These are phyloP conservation scores for Penstemon barbatus DNA, from an alignment of 257 asterid genomes.

Conservation along the genomic window DNA sequence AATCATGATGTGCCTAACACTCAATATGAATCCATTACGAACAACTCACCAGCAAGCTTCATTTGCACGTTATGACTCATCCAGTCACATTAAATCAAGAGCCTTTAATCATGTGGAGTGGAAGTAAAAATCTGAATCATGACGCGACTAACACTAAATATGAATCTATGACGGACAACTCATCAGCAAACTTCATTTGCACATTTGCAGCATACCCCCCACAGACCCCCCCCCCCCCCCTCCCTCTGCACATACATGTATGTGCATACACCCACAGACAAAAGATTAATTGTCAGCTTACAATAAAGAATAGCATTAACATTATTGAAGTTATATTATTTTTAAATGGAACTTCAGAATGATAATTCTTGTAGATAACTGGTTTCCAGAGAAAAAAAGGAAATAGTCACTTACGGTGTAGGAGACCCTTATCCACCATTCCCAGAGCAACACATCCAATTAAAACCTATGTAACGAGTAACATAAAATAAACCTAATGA, in stretches of 20 bases:
- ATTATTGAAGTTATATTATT: background rate
- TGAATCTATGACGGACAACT: background rate
- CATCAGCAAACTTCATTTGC: slow-evolving; percentile 14
- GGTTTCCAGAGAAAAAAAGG: slow-evolving; percentile 2
- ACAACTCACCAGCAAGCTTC: slow-evolving; percentile 6
- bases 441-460: slow-evolving; percentile 87
- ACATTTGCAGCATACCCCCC: background rate
- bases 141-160: slow-evolving; percentile 5
- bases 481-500: slow-evolving; percentile 2
- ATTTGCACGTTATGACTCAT: background rate
- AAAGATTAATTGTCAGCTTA: slow-evolving; percentile 2
- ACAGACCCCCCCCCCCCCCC: background rate
- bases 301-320: background rate
- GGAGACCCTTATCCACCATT: slow-evolving; percentile 85
- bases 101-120: background rate
- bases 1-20: background rate
- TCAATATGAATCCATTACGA: background rate
- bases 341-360: background rate
- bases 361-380: background rate
- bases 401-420: slow-evolving; percentile 62
- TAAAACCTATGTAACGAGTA: slow-evolving; percentile 52
- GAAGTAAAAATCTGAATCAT: background rate
- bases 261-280: background rate
- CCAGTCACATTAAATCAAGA: background rate
- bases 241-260: background rate